Conservation (phyloP, 148 eudicot species). For the Gaultheria prostrata region DNA sequence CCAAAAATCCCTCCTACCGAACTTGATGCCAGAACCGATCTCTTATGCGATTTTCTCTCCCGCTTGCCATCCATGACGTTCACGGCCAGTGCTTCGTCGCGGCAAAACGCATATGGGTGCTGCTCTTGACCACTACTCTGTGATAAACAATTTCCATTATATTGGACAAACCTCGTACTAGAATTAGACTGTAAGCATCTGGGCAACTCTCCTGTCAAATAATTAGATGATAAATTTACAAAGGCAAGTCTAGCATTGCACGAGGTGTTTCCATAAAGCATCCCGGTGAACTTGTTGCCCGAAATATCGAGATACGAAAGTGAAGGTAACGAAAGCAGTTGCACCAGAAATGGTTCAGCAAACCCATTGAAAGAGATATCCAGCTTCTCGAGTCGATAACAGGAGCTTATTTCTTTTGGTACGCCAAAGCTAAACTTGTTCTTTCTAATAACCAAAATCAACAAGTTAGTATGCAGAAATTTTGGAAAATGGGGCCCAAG, state of each 20-base stretch:
- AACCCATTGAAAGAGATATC: conserved; percentile 56
- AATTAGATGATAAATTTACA: conserved; percentile 52
- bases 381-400: conserved; percentile 47
- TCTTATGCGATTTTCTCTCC: conserved; percentile 27
- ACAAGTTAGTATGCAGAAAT: conserved; percentile 37
- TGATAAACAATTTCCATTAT: conserved; percentile 51
- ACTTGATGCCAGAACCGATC: conserved; percentile 59
- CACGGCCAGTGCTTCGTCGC: conserved; percentile 71
- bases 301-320: conserved; percentile 49
- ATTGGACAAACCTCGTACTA: conserved; percentile 22
- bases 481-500: conserved; percentile 78
- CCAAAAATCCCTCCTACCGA: conserved; percentile 58
- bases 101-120: conserved; percentile 44
- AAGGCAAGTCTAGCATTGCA: conserved; percentile 45
- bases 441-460: conserved; percentile 47
- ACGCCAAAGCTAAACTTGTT: conserved; percentile 56
- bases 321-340: conserved; percentile 46
- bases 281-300: conserved; percentile 51
- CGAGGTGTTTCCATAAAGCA: conserved; percentile 36
- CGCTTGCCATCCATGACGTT: conserved; percentile 32
- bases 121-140: conserved; percentile 30
- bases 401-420: conserved; percentile 29
- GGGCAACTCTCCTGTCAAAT: conserved; percentile 62
- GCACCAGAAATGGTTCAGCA: conserved; percentile 32
- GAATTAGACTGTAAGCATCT: conserved; percentile 33